Conservation (phyloP, 306 rosid genomes). For the Trifolium dubium region DNA sequence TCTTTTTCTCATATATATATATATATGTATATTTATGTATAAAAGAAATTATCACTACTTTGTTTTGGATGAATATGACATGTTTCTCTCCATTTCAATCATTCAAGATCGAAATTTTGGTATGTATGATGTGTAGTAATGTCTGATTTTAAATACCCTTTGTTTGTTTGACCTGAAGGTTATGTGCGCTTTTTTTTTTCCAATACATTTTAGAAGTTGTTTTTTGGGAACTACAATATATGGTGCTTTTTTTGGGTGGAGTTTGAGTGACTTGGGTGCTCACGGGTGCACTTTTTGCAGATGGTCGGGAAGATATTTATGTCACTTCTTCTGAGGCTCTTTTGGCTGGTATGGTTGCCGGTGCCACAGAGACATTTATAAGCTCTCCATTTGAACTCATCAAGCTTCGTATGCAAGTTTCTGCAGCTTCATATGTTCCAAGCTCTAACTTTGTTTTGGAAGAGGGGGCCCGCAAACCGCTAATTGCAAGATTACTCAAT, state of each 20-base stretch:
- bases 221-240: neutral
- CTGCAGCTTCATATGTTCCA: constrained; percentile 62
- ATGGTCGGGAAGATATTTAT: constrained; percentile 76
- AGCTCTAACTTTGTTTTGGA: constrained; percentile 50
- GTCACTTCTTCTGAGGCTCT: constrained; percentile 73
- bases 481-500: constrained; percentile 59
- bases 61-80: constrained; percentile 9
- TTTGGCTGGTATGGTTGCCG: constrained; percentile 78
- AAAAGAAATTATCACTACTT: neutral
- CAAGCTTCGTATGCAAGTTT: constrained; percentile 83
- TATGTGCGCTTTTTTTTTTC: neutral
- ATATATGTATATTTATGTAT: no score
- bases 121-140: constrained; percentile 1
- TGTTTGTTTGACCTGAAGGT: constrained; percentile 10
- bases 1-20: constrained; percentile 1
- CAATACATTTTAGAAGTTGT: constrained; percentile 1
- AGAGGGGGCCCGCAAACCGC: constrained; percentile 58
- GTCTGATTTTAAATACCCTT: constrained; percentile 3
- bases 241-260: constrained; percentile 9
- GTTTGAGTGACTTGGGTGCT: constrained; percentile 35
- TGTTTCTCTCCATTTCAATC: neutral
- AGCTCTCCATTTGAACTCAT: constrained; percentile 86
- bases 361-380: constrained; percentile 68
- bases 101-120: neutral
- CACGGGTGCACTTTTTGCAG: constrained; percentile 52